Evolutionary conservation across 2,329 filamentous ascomycete genomes (phyloP), one percentile per base, ranked within the genome.

Genomic region (Xylariaceae sp.): DNA sequence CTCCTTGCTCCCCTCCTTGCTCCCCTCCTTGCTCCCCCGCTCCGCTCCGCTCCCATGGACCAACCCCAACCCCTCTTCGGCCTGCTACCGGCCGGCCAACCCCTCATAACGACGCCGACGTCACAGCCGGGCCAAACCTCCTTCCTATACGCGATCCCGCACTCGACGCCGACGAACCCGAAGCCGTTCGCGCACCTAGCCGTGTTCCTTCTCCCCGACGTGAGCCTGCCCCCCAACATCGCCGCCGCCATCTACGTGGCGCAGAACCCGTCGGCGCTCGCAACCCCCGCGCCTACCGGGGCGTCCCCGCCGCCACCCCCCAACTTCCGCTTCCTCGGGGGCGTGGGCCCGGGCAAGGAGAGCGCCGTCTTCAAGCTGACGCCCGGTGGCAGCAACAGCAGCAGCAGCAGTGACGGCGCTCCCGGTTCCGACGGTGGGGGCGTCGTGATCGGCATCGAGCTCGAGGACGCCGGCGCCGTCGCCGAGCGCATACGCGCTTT

Each of bases 161-260:
- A 75, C 2, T 79, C 74, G n/a, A 58, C 66, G 5, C 62, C 68
- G 6, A 54, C 65, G 19, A 56, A 61, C 48, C 62, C 70, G 0
- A 77, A 77, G 43, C 66, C 85, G 49, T 91, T 95, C 72, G 86
- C 89, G 16, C 92, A 98, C 72, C 83, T 98, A 52, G 89, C 92
- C 67, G 87, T 98, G 54, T 96, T 98, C 77, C 81, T 97, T 37
- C 84, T 97, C 0, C 96, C 95, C 0, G 89, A 88, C 43, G 80
- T 89, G 9, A 74, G 81, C 9, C 81, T 99, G 0, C 93, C 93
- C 0, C 79, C 83, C 3, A 83, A 85, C 64, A 89, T 89, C 19
- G 93, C 91, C 4, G 95, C 93, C 14, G 90, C 92, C 45, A 93
- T 99, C 61, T 98, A 97, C 76, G 83, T 96, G 46, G 89, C 93